These are phyloP conservation scores for Russula sp. DNA, from an alignment of 768 basidiomycete species.

Conservation along the genomic window DNA sequence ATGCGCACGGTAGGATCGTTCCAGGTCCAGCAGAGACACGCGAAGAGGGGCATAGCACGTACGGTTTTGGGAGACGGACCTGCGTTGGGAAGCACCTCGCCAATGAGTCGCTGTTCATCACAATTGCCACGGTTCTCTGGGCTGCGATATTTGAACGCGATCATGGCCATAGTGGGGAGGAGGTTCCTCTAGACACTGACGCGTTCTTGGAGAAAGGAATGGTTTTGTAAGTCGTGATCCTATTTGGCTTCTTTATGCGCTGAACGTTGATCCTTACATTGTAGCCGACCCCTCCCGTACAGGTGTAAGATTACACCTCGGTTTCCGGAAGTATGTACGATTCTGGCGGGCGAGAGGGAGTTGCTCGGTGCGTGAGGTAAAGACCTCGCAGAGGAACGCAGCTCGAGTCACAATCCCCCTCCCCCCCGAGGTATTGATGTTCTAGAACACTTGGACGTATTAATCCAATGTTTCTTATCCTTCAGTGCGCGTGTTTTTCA, in stretches of 20 bases:
- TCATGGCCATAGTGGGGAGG: constrained; percentile 9
- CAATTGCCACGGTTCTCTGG: background rate
- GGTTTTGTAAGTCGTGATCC: constrained; percentile 13
- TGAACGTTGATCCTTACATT: background rate
- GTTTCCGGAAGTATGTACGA: constrained; percentile 1
- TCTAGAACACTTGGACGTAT: background rate
- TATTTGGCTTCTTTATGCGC: too few species aligned
- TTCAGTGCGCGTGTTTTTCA: background rate
- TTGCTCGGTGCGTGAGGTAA: background rate
- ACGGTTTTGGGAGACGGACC: background rate
- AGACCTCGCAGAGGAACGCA: background rate
- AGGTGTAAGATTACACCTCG: constrained; percentile 2
- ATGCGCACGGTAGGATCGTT: constrained; percentile 1
- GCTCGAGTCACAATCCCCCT: background rate
- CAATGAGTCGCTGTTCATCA: constrained; percentile 22
- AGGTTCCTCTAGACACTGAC: background rate
- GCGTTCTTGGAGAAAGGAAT: constrained; percentile 9
- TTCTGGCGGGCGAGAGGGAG: constrained; percentile 8
- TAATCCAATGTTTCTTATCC: background rate
- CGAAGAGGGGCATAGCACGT: constrained; percentile 18
- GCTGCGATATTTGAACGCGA: constrained; percentile 14
- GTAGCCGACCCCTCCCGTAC: constrained; percentile 2
- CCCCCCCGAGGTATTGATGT: background rate
- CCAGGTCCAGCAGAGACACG: constrained; percentile 5
- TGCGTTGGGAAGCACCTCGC: constrained; percentile 24